Evolutionary conservation across 2,329 filamentous ascomycete species (phyloP).

Genomic region (Lasiodiplodia sp.): DNA sequence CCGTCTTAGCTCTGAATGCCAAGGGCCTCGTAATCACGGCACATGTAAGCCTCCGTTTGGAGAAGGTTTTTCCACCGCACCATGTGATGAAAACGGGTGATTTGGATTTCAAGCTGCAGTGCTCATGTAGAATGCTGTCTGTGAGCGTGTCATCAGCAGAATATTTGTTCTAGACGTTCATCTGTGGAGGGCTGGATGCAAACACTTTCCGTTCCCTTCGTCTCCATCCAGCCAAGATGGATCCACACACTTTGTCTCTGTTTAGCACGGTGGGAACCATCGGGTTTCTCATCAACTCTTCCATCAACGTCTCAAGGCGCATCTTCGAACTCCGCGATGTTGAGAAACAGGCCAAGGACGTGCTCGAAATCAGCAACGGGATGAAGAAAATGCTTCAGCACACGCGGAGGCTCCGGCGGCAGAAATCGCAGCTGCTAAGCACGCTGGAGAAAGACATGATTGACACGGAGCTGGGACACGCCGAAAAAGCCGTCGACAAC

Average conservation of each 20-base stretch:
- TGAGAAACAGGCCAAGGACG: constrained; percentile 30
- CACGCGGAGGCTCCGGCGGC: constrained; percentile 28
- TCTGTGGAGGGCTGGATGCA: background rate
- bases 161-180: background rate
- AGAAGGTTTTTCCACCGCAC: background rate
- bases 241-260: background rate
- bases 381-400: constrained; percentile 30
- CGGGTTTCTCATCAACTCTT: constrained; percentile 1
- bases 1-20: background rate
- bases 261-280: constrained; percentile 2
- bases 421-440: constrained; percentile 30
- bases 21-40: constrained; percentile 6
- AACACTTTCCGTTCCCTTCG: background rate
- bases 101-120: background rate
- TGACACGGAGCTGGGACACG: constrained; percentile 26
- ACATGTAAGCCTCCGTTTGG: constrained; percentile 2
- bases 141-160: background rate
- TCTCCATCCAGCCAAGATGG: background rate
- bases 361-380: constrained; percentile 31
- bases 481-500: constrained; percentile 30
- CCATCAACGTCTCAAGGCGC: constrained; percentile 20
- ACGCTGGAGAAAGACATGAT: constrained; percentile 30
- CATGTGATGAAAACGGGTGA: background rate
- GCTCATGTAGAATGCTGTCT: background rate
- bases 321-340: constrained; percentile 32